Evolutionary conservation across 306 rosid genomes (phyloP).

Genomic region (Cucumis hystrix): DNA sequence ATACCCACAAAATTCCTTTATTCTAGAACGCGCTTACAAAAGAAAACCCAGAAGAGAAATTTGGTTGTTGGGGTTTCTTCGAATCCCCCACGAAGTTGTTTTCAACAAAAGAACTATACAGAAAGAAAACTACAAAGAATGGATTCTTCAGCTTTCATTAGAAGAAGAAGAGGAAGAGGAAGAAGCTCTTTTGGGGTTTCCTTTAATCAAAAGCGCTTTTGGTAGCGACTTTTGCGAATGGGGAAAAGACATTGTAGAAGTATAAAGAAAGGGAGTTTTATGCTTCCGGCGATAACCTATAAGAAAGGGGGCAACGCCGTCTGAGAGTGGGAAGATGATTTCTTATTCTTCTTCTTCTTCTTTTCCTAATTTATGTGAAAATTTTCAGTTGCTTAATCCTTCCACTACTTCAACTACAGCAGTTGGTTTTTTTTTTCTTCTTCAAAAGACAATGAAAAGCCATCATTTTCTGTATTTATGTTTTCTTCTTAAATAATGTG

Average conservation of each 20-base stretch:
- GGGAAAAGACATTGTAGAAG: not conserved
- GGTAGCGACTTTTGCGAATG: not conserved
- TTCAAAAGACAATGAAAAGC: not conserved
- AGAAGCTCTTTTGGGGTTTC: not conserved
- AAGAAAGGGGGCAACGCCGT: not conserved
- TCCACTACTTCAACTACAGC: not conserved
- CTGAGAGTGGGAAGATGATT: not conserved
- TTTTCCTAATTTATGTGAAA: not conserved
- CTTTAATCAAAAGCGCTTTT: not conserved
- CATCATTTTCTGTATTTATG: constrained; percentile 1
- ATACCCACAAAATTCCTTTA: not conserved
- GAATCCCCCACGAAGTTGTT: not conserved
- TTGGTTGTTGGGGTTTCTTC: not conserved
- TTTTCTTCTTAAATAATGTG: not conserved
- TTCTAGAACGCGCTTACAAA: not conserved
- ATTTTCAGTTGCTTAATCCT: not conserved
- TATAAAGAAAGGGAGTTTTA: not conserved
- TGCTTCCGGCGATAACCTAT: not conserved
- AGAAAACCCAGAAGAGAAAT: not conserved
- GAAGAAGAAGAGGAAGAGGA: not conserved
- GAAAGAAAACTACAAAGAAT: not conserved
- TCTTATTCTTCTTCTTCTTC: not conserved
- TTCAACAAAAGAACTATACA: not conserved
- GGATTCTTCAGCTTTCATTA: not conserved
- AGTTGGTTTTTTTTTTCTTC: not conserved